phyloP scores from a whole-genome alignment of 345 rosid genomes.

The Abelmoschus esculentus region DNA sequence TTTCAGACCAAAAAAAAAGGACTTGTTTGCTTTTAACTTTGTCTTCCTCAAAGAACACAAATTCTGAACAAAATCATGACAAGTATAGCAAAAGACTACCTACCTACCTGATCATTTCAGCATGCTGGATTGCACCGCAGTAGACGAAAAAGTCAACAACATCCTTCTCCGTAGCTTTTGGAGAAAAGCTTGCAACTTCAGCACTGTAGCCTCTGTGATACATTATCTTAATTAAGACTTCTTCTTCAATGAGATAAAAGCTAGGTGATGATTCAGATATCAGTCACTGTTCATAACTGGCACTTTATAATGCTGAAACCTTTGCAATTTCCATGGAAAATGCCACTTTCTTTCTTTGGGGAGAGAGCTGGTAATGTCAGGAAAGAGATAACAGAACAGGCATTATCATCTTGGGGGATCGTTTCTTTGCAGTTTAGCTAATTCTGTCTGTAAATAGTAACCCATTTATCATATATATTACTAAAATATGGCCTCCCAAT shows the following conservation, averaged over 20 bases:
- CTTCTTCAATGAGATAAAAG: constrained; percentile 2
- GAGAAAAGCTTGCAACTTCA: constrained; percentile 70
- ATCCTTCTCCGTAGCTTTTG: constrained; percentile 58
- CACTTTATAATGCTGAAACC: constrained; percentile 1
- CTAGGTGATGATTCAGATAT: constrained; percentile 8
- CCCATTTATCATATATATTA: too few species aligned
- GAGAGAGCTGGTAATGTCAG: constrained; percentile 15
- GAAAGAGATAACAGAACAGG: constrained; percentile 11
- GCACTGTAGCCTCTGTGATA: constrained; percentile 63
- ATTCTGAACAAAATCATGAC: too few species aligned
- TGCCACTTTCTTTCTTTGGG: constrained; percentile 5
- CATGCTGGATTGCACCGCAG: constrained; percentile 60
- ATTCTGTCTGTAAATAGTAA: too few species aligned
- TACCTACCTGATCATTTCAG: constrained; percentile 61
- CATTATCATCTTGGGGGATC: constrained; percentile 20
- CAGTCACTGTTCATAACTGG: constrained; percentile 15
- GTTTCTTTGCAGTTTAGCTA: background rate
- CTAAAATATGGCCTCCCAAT: too few species aligned
- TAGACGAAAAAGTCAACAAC: constrained; percentile 58
- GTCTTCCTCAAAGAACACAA: too few species aligned
- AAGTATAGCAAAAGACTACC: background rate
- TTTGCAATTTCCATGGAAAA: constrained; percentile 10
- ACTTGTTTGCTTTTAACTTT: too few species aligned
- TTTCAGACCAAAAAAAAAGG: too few species aligned
- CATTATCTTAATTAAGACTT: constrained; percentile 27